These are phyloP conservation scores for Dictyostelium brefeldianum DNA, from an alignment of 78 protist species.

Conservation along the genomic window DNA sequence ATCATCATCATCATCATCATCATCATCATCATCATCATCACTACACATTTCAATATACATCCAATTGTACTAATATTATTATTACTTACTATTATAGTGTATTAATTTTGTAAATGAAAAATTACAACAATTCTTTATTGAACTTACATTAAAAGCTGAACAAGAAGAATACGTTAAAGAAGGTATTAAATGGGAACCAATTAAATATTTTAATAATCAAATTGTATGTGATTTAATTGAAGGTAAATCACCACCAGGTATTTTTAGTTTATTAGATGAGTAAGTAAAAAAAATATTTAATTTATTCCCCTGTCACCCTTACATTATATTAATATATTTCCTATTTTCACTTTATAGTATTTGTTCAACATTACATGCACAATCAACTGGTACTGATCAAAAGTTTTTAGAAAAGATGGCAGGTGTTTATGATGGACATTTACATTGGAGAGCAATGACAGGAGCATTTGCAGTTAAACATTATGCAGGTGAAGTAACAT, in stretches of 20 bases:
- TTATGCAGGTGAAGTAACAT: slow-evolving; percentile 96
- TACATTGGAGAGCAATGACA: slow-evolving; percentile 86
- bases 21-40: no score
- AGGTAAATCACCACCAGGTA: slow-evolving; percentile 91
- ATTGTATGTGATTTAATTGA: slow-evolving; percentile 95
- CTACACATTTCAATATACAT: no score
- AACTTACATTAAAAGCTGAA: slow-evolving; percentile 92
- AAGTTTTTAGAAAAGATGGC: slow-evolving; percentile 89
- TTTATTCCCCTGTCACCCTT: no score
- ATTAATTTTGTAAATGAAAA: slow-evolving; percentile 95
- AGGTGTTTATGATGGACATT: slow-evolving; percentile 49
- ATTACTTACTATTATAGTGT: slow-evolving; percentile 47
- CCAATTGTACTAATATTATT: no score
- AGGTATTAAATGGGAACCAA: slow-evolving; percentile 95
- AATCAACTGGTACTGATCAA: slow-evolving; percentile 89
- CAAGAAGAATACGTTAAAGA: slow-evolving; percentile 94
- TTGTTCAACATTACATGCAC: slow-evolving; percentile 92
- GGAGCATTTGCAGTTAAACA: slow-evolving; percentile 88
- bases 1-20: no score
- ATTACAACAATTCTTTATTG: slow-evolving; percentile 89
- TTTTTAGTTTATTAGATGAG: slow-evolving; percentile 93
- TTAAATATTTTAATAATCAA: slow-evolving; percentile 93
- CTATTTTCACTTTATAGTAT: no score
- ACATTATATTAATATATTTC: no score
- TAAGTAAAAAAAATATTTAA: no score